Percentiles rank a stretch among this genome's conserved stretches.
These are phyloP conservation scores for Cryptococcus hybrid DNA, from an alignment of 1,284 basidiomycete species.

Conservation along the genomic window DNA sequence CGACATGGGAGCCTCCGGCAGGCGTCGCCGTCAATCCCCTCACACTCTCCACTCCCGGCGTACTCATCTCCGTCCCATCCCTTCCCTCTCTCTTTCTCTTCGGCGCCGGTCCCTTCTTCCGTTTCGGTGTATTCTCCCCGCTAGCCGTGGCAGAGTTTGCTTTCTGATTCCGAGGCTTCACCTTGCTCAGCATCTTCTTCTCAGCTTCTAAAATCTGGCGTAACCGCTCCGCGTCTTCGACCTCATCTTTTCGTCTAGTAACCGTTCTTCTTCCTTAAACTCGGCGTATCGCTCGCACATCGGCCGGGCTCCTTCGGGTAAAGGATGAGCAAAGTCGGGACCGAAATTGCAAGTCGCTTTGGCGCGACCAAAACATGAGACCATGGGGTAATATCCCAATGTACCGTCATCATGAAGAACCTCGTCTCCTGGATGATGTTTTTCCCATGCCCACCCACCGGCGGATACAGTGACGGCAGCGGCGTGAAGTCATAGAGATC, in stretches of 20 bases:
- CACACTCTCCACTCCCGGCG: background rate
- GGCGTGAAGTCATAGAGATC: conserved; percentile 91
- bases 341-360: conserved; percentile 83
- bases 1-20: background rate
- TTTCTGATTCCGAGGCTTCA: background rate
- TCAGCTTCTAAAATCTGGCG: conserved; percentile 23
- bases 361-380: conserved; percentile 90
- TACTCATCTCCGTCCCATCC: background rate
- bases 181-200: conserved; percentile 4
- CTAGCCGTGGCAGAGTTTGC: background rate
- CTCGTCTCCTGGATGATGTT: conserved; percentile 61
- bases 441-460: conserved; percentile 53
- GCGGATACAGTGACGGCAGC: conserved; percentile 56
- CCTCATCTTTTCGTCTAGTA: conserved; percentile 46
- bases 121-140: no score
- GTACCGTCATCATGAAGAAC: conserved; percentile 92
- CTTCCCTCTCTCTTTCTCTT: background rate
- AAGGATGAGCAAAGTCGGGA: conserved; percentile 76
- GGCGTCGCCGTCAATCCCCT: background rate
- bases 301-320: conserved; percentile 41
- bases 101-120: background rate
- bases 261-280: conserved; percentile 35
- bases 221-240: conserved; percentile 20
- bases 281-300: conserved; percentile 43
- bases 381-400: conserved; percentile 92